These are phyloP conservation scores for Glaciozyma martinii DNA, from an alignment of 768 basidiomycete species.

Conservation along the genomic window DNA sequence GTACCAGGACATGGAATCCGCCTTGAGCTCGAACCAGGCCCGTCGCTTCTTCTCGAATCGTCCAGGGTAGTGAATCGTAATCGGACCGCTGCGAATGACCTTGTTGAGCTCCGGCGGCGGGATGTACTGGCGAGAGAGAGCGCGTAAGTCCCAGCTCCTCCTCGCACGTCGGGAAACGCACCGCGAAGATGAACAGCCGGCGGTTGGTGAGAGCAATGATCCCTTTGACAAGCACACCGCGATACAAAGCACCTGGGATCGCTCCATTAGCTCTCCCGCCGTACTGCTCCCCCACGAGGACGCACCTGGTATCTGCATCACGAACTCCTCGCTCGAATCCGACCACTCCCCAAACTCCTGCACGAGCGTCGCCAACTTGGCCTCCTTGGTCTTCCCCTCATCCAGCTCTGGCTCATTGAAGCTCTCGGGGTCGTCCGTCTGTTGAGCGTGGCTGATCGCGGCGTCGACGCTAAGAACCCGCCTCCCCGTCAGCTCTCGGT, in stretches of 20 bases:
- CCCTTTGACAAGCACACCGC: conserved; percentile 2
- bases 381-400: neutral
- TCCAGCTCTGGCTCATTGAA: conserved; percentile 1
- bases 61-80: conserved; percentile 1
- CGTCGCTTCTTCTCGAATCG: neutral
- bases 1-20: neutral
- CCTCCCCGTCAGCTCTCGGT: neutral
- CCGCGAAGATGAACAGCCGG: conserved; percentile 5
- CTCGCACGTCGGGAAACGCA: too few species aligned
- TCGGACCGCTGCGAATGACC: neutral
- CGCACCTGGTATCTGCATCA: neutral
- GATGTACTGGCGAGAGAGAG: neutral
- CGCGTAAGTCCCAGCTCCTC: too few species aligned
- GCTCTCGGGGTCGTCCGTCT: neutral
- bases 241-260: conserved; percentile 5
- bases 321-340: conserved; percentile 1
- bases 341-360: conserved; percentile 11
- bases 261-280: neutral
- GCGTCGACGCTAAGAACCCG: neutral
- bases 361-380: neutral
- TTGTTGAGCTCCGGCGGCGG: neutral
- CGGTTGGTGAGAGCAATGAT: conserved; percentile 2
- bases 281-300: too few species aligned
- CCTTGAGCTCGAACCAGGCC: conserved; percentile 1
- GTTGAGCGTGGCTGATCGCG: neutral